Evolutionary conservation across 345 rosid genomes (phyloP).

Genomic region (Orychophragmus violaceus): DNA sequence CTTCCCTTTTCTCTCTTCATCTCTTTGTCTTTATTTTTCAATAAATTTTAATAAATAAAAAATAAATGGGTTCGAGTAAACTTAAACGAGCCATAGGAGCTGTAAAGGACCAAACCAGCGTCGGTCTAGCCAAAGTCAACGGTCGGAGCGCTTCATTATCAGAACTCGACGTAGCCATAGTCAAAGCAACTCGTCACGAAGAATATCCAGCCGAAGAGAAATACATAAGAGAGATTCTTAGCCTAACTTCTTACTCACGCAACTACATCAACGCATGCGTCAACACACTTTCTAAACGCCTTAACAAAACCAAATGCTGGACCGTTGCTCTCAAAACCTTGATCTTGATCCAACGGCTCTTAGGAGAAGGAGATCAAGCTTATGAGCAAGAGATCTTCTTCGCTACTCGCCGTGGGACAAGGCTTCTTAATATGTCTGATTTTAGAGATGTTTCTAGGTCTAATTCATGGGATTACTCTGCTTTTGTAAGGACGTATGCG

Average conservation of each 20-base stretch:
- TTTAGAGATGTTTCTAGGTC: slow-evolving; percentile 55
- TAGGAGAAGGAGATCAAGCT: slow-evolving; percentile 63
- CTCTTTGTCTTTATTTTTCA: slow-evolving; percentile 10
- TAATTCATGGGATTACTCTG: slow-evolving; percentile 75
- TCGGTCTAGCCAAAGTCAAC: slow-evolving; percentile 73
- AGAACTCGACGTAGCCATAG: slow-evolving; percentile 78
- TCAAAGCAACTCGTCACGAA: slow-evolving; percentile 86
- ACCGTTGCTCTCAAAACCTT: slow-evolving; percentile 80
- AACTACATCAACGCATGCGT: slow-evolving; percentile 51
- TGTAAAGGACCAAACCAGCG: slow-evolving; percentile 87
- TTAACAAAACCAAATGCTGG: slow-evolving; percentile 83
- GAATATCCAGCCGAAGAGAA: slow-evolving; percentile 79
- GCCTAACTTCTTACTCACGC: slow-evolving; percentile 66
- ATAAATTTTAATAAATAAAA: background rate
- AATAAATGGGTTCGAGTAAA: slow-evolving; percentile 63
- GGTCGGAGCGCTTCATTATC: slow-evolving; percentile 55
- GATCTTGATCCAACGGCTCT: slow-evolving; percentile 55
- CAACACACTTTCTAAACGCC: slow-evolving; percentile 49
- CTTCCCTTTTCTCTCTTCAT: slow-evolving; percentile 32
- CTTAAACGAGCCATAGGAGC: slow-evolving; percentile 69
- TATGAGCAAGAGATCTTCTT: slow-evolving; percentile 90
- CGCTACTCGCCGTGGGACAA: slow-evolving; percentile 75
- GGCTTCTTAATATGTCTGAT: slow-evolving; percentile 79
- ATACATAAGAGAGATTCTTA: slow-evolving; percentile 62
- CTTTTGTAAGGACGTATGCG: slow-evolving; percentile 77